Percentiles rank a stretch among this genome's conserved stretches.
Conservation (phyloP, 305 asterid species). For the Fraxinus ornus region DNA sequence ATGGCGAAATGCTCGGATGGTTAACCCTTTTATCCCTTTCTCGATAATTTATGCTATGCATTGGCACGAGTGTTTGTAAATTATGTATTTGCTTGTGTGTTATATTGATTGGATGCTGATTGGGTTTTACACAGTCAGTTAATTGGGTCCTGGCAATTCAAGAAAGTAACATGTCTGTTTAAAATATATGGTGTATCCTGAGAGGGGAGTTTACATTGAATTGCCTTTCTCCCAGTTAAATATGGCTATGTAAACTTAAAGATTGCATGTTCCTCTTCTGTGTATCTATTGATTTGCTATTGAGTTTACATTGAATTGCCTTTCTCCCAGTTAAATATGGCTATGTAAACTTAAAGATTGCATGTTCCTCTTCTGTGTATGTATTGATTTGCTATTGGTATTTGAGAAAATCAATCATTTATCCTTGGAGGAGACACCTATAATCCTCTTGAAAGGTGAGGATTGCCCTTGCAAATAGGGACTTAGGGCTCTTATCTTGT, state of each 20-base stretch:
- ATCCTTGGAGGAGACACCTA: neutral
- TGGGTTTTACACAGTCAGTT: neutral
- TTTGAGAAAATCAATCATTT: neutral
- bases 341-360: neutral
- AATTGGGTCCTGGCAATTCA: neutral
- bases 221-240: neutral
- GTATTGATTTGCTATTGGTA: neutral
- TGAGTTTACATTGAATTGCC: neutral
- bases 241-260: neutral
- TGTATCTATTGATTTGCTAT: no score
- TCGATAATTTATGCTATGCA: neutral
- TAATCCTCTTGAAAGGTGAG: neutral
- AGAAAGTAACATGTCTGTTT: neutral
- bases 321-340: neutral
- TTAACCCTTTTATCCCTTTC: neutral
- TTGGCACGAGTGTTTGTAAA: neutral
- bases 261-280: neutral
- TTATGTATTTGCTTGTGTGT: neutral
- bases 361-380: neutral
- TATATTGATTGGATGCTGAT: neutral
- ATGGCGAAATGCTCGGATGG: constrained; percentile 22
- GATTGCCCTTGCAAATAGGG: neutral
- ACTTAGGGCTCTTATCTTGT: neutral
- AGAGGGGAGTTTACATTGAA: neutral
- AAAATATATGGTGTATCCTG: neutral